These are phyloP conservation scores for Delphinella strobiligena DNA, from an alignment of 2,329 filamentous ascomycete genomes.

Conservation along the genomic window DNA sequence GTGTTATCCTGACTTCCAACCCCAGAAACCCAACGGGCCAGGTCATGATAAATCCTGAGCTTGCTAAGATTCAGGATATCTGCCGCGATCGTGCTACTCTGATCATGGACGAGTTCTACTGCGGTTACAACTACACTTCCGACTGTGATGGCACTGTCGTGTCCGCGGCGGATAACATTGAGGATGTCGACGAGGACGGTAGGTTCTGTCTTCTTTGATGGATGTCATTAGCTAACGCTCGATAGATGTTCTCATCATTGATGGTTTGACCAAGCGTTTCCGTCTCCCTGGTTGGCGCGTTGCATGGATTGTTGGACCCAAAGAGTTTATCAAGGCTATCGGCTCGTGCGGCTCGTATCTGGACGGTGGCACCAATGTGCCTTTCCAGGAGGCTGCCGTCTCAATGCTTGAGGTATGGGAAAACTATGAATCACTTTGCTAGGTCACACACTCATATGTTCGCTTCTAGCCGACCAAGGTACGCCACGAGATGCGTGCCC, in stretches of 20 bases:
- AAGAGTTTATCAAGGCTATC: slow-evolving; percentile 91
- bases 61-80: slow-evolving; percentile 84
- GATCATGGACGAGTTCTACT: slow-evolving; percentile 93
- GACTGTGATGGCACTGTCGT: slow-evolving; percentile 85
- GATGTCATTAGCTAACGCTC: neutral
- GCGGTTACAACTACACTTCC: slow-evolving; percentile 86
- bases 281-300: slow-evolving; percentile 92
- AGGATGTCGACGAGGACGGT: slow-evolving; percentile 70
- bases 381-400: slow-evolving; percentile 89
- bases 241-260: slow-evolving; percentile 67
- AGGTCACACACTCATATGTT: no score
- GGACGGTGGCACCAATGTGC: slow-evolving; percentile 86
- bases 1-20: slow-evolving; percentile 86
- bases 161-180: slow-evolving; percentile 76
- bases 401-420: slow-evolving; percentile 61
- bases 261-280: slow-evolving; percentile 94
- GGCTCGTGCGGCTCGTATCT: slow-evolving; percentile 88
- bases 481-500: slow-evolving; percentile 71
- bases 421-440: neutral
- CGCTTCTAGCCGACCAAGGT: slow-evolving; percentile 53
- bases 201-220: slow-evolving; percentile 16
- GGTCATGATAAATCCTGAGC: slow-evolving; percentile 71
- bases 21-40: slow-evolving; percentile 88
- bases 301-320: slow-evolving; percentile 89
- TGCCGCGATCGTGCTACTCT: slow-evolving; percentile 70